Evolutionary conservation across 192 early-diverging fungal species (phyloP).

Genomic region (Cetraspora pellucida): DNA sequence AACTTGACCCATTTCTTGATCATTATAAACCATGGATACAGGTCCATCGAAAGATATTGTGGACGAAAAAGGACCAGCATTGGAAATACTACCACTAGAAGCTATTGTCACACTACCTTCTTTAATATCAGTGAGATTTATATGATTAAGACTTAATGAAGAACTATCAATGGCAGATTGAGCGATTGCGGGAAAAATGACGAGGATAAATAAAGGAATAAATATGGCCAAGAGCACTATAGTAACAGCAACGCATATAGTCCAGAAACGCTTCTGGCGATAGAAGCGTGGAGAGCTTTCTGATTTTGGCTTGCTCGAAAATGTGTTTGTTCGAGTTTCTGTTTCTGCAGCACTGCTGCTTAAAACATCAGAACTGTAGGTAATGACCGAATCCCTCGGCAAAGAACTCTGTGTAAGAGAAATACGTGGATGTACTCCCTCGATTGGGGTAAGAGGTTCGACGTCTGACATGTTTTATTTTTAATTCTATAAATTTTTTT

Average conservation of each 20-base stretch:
- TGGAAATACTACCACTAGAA: constrained; percentile 43
- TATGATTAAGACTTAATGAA: constrained; percentile 39
- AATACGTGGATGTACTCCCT: neutral
- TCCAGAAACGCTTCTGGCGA: constrained; percentile 49
- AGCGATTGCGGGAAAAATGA: constrained; percentile 56
- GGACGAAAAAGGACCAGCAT: constrained; percentile 57
- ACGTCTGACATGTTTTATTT: neutral
- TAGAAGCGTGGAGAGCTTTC: constrained; percentile 38
- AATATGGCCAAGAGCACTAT: constrained; percentile 45
- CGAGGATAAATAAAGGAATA: constrained; percentile 52
- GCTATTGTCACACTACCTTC: constrained; percentile 44
- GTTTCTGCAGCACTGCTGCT: neutral
- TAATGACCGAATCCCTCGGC: neutral
- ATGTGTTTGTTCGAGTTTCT: too few relatives aligned
- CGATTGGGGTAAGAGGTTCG: neutral
- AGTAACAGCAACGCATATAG: constrained; percentile 42
- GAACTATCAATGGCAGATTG: constrained; percentile 51
- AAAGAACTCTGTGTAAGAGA: neutral
- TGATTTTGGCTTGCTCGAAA: neutral
- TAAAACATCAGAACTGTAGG: neutral
- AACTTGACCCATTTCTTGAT: constrained; percentile 37
- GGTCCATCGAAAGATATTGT: constrained; percentile 50
- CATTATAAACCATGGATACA: constrained; percentile 47
- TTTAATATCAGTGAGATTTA: constrained; percentile 45
- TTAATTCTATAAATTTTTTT: too few relatives aligned